Percentiles rank a stretch among this genome's conserved stretches.
Conservation (phyloP, 176 grass and related monocot genomes). For the Carex kokanica region DNA sequence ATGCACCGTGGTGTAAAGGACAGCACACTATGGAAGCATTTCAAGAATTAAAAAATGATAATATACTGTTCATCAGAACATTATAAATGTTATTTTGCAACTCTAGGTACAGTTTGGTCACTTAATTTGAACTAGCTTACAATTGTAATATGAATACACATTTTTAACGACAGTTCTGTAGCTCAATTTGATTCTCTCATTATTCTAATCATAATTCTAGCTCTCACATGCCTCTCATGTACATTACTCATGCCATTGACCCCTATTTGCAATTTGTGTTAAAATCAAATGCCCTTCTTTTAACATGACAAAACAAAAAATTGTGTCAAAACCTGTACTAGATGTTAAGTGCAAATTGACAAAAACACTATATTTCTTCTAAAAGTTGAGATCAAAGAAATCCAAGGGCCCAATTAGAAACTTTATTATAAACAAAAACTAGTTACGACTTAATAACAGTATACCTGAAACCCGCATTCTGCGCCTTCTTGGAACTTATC, state of each 20-base stretch:
- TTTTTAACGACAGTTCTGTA: not conserved
- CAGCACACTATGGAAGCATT: constrained; percentile 51
- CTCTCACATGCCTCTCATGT: constrained; percentile 6
- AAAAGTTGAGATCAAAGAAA: not conserved
- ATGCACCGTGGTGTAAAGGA: constrained; percentile 80
- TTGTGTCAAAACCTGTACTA: not conserved
- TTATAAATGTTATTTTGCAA: not conserved
- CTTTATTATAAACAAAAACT: not conserved
- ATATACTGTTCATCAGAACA: not conserved
- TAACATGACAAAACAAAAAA: not conserved
- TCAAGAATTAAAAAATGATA: not conserved
- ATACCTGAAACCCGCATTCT: constrained; percentile 92
- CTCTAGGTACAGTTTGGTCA: not conserved
- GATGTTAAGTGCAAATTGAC: not conserved
- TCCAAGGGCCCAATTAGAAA: not conserved
- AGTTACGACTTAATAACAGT: not conserved
- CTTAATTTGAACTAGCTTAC: not conserved
- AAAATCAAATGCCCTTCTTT: not conserved
- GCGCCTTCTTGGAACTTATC: constrained; percentile 79
- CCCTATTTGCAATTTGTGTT: not conserved
- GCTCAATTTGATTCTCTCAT: not conserved
- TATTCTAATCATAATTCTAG: not conserved
- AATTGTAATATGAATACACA: not conserved
- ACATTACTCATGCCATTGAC: not conserved
- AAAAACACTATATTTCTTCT: not conserved